phyloP scores from a whole-genome alignment of 1,139 yeast species.

The Candida anutae region DNA sequence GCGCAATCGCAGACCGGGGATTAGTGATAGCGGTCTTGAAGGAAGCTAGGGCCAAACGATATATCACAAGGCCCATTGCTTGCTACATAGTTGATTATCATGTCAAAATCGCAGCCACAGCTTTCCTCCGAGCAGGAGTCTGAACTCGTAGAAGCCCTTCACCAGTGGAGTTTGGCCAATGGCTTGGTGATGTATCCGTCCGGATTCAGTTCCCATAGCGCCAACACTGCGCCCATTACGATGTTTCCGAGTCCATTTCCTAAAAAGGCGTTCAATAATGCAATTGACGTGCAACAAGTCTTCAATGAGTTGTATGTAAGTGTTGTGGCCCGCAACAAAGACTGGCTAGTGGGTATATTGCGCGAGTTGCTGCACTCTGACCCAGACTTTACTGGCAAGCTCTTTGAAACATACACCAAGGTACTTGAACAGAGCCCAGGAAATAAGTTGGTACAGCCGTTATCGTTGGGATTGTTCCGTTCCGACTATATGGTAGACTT shows the following conservation, averaged over 20 bases:
- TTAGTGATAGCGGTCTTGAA: no score
- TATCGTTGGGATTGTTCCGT: conserved; percentile 79
- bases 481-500: conserved; percentile 79
- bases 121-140: conserved; percentile 20
- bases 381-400: conserved; percentile 70
- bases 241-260: conserved; percentile 89
- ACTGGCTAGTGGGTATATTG: conserved; percentile 58
- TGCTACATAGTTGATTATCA: no score
- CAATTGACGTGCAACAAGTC: conserved; percentile 55
- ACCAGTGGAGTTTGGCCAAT: conserved; percentile 73
- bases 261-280: conserved; percentile 52
- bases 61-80: no score
- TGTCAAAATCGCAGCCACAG: conserved; percentile 22
- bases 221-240: conserved; percentile 78
- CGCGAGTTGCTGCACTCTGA: conserved; percentile 53
- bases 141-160: conserved; percentile 34
- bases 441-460: conserved; percentile 44
- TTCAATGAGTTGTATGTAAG: conserved; percentile 72
- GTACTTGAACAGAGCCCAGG: conserved; percentile 40
- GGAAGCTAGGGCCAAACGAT: no score
- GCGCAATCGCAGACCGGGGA: no score
- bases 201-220: conserved; percentile 35
- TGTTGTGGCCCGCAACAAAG: conserved; percentile 43
- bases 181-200: conserved; percentile 78
- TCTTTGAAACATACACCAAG: conserved; percentile 51